Evolutionary conservation across 2,329 filamentous ascomycete species (phyloP), one percentile per base, ranked within the genome.

Genomic region (Rutstroemia sp.): DNA sequence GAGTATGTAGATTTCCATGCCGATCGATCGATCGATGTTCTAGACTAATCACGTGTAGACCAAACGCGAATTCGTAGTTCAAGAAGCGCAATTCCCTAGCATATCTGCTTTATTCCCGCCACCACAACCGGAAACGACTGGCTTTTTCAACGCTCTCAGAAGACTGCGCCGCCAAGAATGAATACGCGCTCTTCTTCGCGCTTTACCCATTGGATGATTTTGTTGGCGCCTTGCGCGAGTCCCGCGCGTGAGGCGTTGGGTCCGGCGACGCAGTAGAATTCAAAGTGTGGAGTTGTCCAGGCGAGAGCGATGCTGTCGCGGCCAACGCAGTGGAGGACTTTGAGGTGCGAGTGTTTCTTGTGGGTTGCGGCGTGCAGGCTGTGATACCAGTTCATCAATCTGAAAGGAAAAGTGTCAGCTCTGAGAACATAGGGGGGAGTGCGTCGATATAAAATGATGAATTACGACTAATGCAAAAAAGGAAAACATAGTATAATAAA

Each of bases 141-240:
- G 42, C 17, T 10, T 10, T 2, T 10, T 42, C 7, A n/a, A 7
- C 9, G n/a, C 40, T 4, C 12, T 50, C 63, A 70, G 47, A 87
- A 87, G 64, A 97, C 92, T 45, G 92, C 94, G n/a, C 94, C 95
- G 1, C 94, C 94, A 68, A 99, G 94, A 58, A 99, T 96, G 68
- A 99, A 99, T 5, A 97, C 76, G 57, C 94, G 79, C 72, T 97
- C 92, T 72, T 97, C 92, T 72, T 99, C 94, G 62, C 85, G 80
- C 68, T 89, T 86, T 1, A 92, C 87, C 92, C 92, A 99, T 68
- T 94, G 88, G 5, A 95, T 85, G 50, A 99, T 83, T 72, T 87
- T 86, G 69, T 94, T 95, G 36, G 92, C 92, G 10, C 87, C 89
- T 69, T 92, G 87, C 9, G 89, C 89, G 65, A 99, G 77, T 10